Percentiles rank a stretch among this genome's conserved stretches.
Evolutionary conservation across 768 basidiomycete genomes (phyloP).

Genomic region (Imleria badia): DNA sequence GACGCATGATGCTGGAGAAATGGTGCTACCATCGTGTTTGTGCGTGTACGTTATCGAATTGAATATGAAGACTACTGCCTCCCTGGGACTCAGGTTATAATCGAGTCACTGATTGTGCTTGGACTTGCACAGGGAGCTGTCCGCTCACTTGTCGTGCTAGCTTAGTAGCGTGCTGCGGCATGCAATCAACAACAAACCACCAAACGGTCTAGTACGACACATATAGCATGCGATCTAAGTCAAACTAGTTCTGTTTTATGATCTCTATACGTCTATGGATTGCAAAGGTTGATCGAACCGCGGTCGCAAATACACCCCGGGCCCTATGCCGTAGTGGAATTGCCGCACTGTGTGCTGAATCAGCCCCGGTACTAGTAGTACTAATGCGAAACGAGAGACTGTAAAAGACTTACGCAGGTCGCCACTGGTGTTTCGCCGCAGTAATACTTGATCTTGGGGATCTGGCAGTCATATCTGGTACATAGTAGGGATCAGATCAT

Average conservation of each 20-base stretch:
- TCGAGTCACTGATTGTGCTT: no score
- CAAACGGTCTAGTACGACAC: neutral
- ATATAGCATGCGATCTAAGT: neutral
- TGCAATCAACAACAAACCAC: no score
- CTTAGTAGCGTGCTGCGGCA: no score
- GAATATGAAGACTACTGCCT: neutral
- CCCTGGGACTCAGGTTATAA: no score
- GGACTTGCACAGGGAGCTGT: no score
- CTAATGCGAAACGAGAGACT: neutral
- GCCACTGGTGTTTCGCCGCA: constrained; percentile 7
- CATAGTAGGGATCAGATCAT: neutral
- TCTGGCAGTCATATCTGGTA: constrained; percentile 18
- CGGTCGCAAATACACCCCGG: neutral
- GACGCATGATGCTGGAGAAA: neutral
- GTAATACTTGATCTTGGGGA: constrained; percentile 10
- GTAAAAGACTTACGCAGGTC: constrained; percentile 16
- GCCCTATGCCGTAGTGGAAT: neutral
- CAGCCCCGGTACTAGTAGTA: neutral
- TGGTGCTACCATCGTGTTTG: neutral
- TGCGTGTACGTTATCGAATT: neutral
- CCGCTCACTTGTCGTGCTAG: no score
- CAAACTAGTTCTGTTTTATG: neutral
- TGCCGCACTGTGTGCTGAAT: constrained; percentile 16
- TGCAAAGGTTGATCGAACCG: neutral
- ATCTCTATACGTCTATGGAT: neutral